Evolutionary conservation across 1,139 yeast genomes (phyloP), one percentile per base, ranked within the genome.

Genomic region (Suhomyces bolitotheri): DNA sequence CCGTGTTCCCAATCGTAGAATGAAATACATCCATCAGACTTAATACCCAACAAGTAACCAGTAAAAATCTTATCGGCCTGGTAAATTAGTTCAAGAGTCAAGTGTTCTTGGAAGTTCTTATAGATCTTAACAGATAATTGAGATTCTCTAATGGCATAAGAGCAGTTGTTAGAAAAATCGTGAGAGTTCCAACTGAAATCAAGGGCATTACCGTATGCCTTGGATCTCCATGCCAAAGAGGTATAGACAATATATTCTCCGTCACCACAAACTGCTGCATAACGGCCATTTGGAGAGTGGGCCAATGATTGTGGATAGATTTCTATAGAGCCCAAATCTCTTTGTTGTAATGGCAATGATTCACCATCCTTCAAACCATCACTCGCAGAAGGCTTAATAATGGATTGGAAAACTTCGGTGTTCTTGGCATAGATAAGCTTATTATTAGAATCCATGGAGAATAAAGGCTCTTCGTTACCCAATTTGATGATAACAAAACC

Each of bases 271-370:
- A 92, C 97, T 16, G 97, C 85, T 25, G 90, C 97, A 59, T 86
- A 92, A 63, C 97, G 81, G 42, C 99, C 99, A 58, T 94, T 92
- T 44, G 97, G 97, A 25, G 97, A 90, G 62, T 92, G 98, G 31
- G 75, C 70, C 53, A 92, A 73, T 42, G 84, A 75, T 45, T 87
- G 87, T 29, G 98, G 97, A 70, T 82, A 92, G 30, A 92, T 80
- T 64, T 92, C 98, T 40, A 90, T 89, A 16, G 87, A 71, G 8
- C 98, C 98, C 47, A 92, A 72, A 50, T 92, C 97, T 64, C 92
- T 88, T 44, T 84, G 82, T 46, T 83, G 80, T 48, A 92, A 66
- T 7, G 87, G 71, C 43, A 89, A 62, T 8, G 78, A 62, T 53
- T 88, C 96, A 41, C 96, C 97, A 59, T 90, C 97, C 45, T 79